A percentile compares a stretch with the other conserved stretches of the same genome.
These are phyloP conservation scores for Sodiomyces alkalinus DNA, from an alignment of 2,329 filamentous ascomycete genomes.

Conservation along the genomic window DNA sequence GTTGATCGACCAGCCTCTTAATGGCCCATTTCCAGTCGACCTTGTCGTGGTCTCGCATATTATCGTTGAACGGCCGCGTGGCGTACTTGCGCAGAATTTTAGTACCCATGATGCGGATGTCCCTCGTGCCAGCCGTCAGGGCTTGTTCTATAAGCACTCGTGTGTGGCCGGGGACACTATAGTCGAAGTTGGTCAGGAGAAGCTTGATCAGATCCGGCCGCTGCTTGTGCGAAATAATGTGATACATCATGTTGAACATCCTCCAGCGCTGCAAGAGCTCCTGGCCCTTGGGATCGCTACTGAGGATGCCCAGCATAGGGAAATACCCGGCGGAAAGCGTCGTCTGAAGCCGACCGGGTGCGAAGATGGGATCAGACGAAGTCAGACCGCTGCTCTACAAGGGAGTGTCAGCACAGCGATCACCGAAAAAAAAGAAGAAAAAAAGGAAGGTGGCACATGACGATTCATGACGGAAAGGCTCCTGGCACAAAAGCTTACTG, in stretches of 20 bases:
- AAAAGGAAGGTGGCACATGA: background rate
- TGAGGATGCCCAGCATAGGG: conserved; percentile 76
- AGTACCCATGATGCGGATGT: conserved; percentile 82
- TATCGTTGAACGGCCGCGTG: conserved; percentile 29
- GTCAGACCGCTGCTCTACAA: conserved; percentile 56
- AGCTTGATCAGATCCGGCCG: conserved; percentile 84
- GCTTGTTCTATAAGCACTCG: conserved; percentile 88
- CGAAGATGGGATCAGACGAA: conserved; percentile 79
- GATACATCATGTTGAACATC: conserved; percentile 99
- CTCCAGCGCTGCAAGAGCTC: conserved; percentile 90
- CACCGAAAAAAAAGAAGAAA: background rate
- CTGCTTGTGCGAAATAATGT: conserved; percentile 83
- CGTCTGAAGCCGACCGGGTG: conserved; percentile 66
- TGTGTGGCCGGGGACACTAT: conserved; percentile 74
- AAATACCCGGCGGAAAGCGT: conserved; percentile 91
- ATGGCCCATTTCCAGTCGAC: conserved; percentile 87
- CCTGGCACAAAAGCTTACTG: conserved; percentile 41
- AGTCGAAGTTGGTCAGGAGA: conserved; percentile 83
- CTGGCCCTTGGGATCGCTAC: conserved; percentile 66
- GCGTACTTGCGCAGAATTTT: conserved; percentile 80
- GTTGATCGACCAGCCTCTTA: conserved; percentile 86
- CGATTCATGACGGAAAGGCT: too few relatives aligned
- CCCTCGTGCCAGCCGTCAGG: conserved; percentile 78
- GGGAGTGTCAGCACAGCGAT: conserved; percentile 3
- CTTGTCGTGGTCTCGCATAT: conserved; percentile 16